Evolutionary conservation across 345 rosid genomes (phyloP).

Genomic region (Isatis tinctoria): DNA sequence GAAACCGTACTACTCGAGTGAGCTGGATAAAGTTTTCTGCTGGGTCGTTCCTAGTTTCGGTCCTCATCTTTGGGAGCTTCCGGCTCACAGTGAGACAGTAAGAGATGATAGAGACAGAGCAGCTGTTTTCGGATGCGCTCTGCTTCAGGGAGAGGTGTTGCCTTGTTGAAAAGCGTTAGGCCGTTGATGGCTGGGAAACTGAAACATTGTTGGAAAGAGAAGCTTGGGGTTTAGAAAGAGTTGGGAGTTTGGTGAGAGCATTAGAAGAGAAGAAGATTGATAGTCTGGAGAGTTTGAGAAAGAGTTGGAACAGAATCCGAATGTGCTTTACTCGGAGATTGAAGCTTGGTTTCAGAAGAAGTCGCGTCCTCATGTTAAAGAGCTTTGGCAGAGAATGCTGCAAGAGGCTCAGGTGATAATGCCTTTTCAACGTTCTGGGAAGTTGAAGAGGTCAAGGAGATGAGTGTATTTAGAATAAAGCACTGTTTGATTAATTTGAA

Average conservation of each 20-base stretch:
- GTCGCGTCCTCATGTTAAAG: constrained; percentile 42
- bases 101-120: constrained; percentile 28
- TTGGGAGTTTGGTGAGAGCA: no score
- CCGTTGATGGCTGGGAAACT: constrained; percentile 47
- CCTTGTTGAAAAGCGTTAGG: constrained; percentile 53
- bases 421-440: constrained; percentile 20
- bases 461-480: not conserved
- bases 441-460: not conserved
- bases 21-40: constrained; percentile 47
- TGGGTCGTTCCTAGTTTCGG: constrained; percentile 69
- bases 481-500: no score
- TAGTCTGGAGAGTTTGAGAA: no score
- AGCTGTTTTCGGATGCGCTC: constrained; percentile 62
- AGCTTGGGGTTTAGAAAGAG: constrained; percentile 44
- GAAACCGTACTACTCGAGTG: constrained; percentile 57
- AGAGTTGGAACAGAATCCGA: no score
- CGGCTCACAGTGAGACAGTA: constrained; percentile 43
- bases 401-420: constrained; percentile 38
- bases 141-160: constrained; percentile 75
- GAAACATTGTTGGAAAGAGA: constrained; percentile 51
- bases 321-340: no score
- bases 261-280: no score
- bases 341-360: constrained; percentile 5
- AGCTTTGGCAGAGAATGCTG: constrained; percentile 60
- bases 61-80: constrained; percentile 69